phyloP scores from a whole-genome alignment of 306 rosid genomes.

The Prunus mongolica region DNA sequence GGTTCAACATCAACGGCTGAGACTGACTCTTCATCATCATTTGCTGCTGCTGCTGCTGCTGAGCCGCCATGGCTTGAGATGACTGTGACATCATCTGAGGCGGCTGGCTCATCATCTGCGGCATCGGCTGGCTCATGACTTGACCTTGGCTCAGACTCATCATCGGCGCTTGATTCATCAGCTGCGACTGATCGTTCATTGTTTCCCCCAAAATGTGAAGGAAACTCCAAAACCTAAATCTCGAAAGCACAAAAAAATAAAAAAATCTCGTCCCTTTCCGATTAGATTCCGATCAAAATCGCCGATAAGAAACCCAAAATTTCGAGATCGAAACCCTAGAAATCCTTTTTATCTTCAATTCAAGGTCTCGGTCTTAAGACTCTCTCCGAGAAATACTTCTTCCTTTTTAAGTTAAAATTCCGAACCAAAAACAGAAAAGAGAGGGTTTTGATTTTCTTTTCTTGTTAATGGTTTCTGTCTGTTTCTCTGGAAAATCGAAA shows the following conservation, averaged over 20 bases:
- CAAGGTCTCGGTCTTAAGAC: constrained; percentile 11
- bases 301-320: not conserved
- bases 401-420: not conserved
- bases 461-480: not conserved
- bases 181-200: constrained; percentile 50
- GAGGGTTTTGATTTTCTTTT: not conserved
- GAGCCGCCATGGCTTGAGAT: constrained; percentile 30
- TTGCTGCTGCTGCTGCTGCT: constrained; percentile 31
- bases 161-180: constrained; percentile 41
- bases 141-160: constrained; percentile 31
- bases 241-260: not conserved
- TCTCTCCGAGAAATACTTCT: not conserved
- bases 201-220: constrained; percentile 4
- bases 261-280: not conserved
- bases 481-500: constrained; percentile 8
- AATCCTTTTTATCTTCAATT: not conserved
- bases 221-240: constrained; percentile 22
- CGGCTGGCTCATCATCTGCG: constrained; percentile 32
- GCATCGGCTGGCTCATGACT: constrained; percentile 18
- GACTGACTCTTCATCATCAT: constrained; percentile 38
- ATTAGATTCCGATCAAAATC: not conserved
- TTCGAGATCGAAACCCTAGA: constrained; percentile 20
- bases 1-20: constrained; percentile 43
- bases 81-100: constrained; percentile 42
- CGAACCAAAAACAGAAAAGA: not conserved